Evolutionary conservation across 768 basidiomycete species (phyloP).

Genomic region (Trametes elegans): DNA sequence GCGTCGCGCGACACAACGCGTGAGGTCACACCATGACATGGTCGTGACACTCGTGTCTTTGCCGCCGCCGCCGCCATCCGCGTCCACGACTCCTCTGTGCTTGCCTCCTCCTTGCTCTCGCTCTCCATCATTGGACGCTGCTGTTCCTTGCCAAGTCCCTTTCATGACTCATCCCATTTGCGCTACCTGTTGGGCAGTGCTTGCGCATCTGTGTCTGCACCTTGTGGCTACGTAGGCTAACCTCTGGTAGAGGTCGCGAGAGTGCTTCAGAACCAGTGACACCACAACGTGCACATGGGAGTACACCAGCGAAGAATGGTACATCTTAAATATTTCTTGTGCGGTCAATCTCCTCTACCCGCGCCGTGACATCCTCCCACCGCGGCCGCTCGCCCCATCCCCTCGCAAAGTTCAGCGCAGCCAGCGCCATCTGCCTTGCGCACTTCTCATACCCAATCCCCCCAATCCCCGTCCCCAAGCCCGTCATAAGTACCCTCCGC

Average conservation of each 20-base stretch:
- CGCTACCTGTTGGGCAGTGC: too few relatives aligned
- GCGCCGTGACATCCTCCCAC: conserved; percentile 14
- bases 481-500: conserved; percentile 20
- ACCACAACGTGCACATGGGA: neutral
- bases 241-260: too few relatives aligned
- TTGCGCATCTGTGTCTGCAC: too few relatives aligned
- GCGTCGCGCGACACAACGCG: conserved; percentile 11
- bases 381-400: conserved; percentile 15
- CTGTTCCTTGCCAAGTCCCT: too few relatives aligned
- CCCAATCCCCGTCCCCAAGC: conserved; percentile 16
- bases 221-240: too few relatives aligned
- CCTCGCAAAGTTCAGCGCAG: conserved; percentile 16
- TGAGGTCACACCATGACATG: neutral
- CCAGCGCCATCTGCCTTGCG: conserved; percentile 22
- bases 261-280: too few relatives aligned
- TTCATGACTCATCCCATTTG: too few relatives aligned
- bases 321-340: conserved; percentile 1
- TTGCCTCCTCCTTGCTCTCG: too few relatives aligned
- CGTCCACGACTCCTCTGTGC: too few relatives aligned
- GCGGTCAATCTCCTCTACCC: conserved; percentile 8
- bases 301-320: neutral
- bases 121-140: too few relatives aligned
- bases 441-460: conserved; percentile 7
- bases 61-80: too few relatives aligned
- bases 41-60: neutral